Base-by-base conservation (phyloP, 108 stramenopile genomes). In the Fragilaria radians region DNA sequence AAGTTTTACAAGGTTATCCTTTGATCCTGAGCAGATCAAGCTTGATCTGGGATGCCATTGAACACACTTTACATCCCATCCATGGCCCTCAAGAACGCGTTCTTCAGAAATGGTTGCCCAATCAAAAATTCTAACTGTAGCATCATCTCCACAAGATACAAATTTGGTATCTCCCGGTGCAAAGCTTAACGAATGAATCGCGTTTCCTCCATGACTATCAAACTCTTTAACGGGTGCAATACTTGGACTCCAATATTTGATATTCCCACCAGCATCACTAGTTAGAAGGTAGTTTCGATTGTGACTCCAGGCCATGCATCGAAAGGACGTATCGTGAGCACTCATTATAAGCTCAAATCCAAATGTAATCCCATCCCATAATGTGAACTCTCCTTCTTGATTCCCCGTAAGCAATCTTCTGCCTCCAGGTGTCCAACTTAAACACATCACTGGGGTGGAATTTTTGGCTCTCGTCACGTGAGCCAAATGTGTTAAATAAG, bases 81-180 rank as follows among this genome's bases (percentile, higher is more conserved):
- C 94, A 65, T 97, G 97, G 28, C 95, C 97, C 58, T 93, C 88
- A 46, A 97, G 59, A 4, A 80, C 68, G 45, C 88, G 61, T 62
- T 93, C 93, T 61, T 94, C 86, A 1, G 71, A 59, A 48, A 68
- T 70, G 0, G 74, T 61, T 28, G 83, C 88, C 90, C 94, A 97
- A 70, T 97, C 97, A 89, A 90, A 97, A 27, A 97, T 66, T 24
- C 92, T 70, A n/a, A 95, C 89, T 2, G 90, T 85, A 3, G 89
- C 80, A 77, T 98, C 97, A 64, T 98, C 97, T 2, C 93, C 90
- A 72, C 91, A 94, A 28, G 82, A 82, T 2, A 83, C 93, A 70
- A 97, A 98, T 67, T 96, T 96, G 36, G 91, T 88, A 69, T 96
- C 95, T 27, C 74, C 72, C 23, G 97, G 97, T 26, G 89, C 80